These are phyloP conservation scores for Roridomyces roridus DNA, from an alignment of 768 basidiomycete species.

Conservation along the genomic window DNA sequence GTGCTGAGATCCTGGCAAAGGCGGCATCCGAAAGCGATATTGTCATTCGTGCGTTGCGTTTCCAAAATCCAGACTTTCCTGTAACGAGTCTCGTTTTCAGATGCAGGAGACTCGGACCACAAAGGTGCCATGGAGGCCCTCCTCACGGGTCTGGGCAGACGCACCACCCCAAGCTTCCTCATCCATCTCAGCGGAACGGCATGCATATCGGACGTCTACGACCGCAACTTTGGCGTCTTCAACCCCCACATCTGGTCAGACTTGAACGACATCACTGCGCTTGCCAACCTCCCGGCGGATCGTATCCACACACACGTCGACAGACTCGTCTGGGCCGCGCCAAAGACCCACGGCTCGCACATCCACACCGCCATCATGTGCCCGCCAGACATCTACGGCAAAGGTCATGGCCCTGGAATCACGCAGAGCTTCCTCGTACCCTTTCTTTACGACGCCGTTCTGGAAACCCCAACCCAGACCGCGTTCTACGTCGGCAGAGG, in stretches of 20 bases:
- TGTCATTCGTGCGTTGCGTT: slow-evolving; percentile 1
- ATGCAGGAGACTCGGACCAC: slow-evolving; percentile 21
- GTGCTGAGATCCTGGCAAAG: slow-evolving; percentile 6
- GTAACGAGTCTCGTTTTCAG: neutral
- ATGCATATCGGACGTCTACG: slow-evolving; percentile 10
- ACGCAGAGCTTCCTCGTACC: slow-evolving; percentile 17
- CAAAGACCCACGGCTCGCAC: slow-evolving; percentile 11
- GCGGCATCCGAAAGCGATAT: slow-evolving; percentile 7
- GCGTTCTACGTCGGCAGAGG: slow-evolving; percentile 11
- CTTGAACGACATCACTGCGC: slow-evolving; percentile 13
- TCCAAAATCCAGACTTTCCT: neutral
- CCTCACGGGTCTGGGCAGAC: slow-evolving; percentile 4
- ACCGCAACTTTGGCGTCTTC: neutral
- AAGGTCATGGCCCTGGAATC: slow-evolving; percentile 8
- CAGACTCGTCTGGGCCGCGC: slow-evolving; percentile 9
- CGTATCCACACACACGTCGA: slow-evolving; percentile 12
- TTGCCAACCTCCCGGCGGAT: neutral
- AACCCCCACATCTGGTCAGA: slow-evolving; percentile 8
- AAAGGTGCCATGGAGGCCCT: slow-evolving; percentile 14
- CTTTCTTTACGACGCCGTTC: slow-evolving; percentile 7
- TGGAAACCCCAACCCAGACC: neutral
- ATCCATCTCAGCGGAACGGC: slow-evolving; percentile 19
- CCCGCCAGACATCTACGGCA: slow-evolving; percentile 17
- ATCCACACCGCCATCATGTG: slow-evolving; percentile 19
- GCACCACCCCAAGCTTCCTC: slow-evolving; percentile 12